Base-by-base conservation (phyloP, 345 rosid genomes). In the Gossypium longicalyx region DNA sequence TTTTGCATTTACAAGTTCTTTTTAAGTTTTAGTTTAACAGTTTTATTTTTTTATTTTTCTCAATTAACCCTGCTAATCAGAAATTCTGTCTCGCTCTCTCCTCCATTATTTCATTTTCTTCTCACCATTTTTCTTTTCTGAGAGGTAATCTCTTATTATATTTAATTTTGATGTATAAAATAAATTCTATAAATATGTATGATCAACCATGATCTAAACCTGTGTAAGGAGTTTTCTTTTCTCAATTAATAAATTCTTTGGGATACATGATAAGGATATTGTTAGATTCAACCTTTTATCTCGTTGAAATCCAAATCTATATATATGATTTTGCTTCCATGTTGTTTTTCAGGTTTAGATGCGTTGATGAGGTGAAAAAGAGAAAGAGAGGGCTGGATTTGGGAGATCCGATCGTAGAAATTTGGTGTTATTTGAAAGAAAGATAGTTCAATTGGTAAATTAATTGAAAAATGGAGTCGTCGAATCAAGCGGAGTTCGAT, bases 401-500 rank as follows among this genome's bases (percentile, higher is more conserved):
- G 44, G 45, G 71, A 45, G 71, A 45, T 22, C 51, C 53, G 51
- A 45, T 22, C 45, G 9, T 25, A 69, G 10, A 51, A 60, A 16
- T 49, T 27, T 17, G 45, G 72, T 25, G 9, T 27, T 9, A 16
- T 49, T 16, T 51, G 44, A 51, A 69, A 27, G 59, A 16, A 69
- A 51, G 15, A 9, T 29, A 23, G 41, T 47, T 16, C 8, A 47
- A 22, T 48, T 4, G 23, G 61, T 27, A 25, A 69, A 51, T 9
- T 25, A 25, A 49, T 25, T 49, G 17, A 44, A 58, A 27, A 44
- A 83, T 83, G 86, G 83, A 78, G 44, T 60, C 65, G 1, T 27
- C 65, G 43, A 60, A 27, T 60, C 65, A 60, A 27, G 22, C 63
- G 11, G 83, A 75, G 12, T 80, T 78, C 60, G 88, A 85, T 75